These are phyloP conservation scores for Tolypocladium tundrense DNA, from an alignment of 2,329 filamentous ascomycete species.

Conservation along the genomic window DNA sequence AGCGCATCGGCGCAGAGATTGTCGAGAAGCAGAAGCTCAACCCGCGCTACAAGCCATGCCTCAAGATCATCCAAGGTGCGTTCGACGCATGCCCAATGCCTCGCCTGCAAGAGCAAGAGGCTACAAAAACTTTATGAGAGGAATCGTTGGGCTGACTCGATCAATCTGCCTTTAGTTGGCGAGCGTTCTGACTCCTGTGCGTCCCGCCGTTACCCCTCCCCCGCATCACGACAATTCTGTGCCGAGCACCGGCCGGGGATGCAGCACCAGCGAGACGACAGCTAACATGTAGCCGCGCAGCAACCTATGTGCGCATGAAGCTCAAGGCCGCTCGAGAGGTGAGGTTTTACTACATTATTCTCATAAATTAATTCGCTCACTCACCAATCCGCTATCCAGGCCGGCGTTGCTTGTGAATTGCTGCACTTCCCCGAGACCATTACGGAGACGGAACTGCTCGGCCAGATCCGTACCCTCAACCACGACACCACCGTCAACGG, in stretches of 20 bases:
- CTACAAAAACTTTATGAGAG: not conserved
- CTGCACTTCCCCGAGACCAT: slow-evolving; percentile 74
- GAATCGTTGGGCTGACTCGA: slow-evolving; percentile 10
- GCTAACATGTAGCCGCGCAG: slow-evolving; percentile 32
- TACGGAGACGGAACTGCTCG: slow-evolving; percentile 75
- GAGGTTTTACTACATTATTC: slow-evolving; percentile 11
- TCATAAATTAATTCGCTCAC: not conserved
- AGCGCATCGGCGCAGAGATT: slow-evolving; percentile 72
- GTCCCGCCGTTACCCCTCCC: slow-evolving; percentile 6
- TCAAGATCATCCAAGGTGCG: slow-evolving; percentile 92
- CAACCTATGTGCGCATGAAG: slow-evolving; percentile 99
- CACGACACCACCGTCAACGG: slow-evolving; percentile 79
- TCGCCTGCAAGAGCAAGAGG: not conserved
- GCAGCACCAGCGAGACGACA: not conserved
- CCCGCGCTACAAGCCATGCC: slow-evolving; percentile 75
- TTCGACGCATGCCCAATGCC: slow-evolving; percentile 6
- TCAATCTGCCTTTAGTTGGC: slow-evolving; percentile 51
- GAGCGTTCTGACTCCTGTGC: slow-evolving; percentile 83
- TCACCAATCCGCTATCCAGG: slow-evolving; percentile 36
- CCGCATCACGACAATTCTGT: slow-evolving; percentile 9
- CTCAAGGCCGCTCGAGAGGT: slow-evolving; percentile 92
- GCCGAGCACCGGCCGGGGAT: not conserved
- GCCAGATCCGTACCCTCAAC: slow-evolving; percentile 74
- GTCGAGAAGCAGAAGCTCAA: slow-evolving; percentile 70
- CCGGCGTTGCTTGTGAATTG: slow-evolving; percentile 80